These are phyloP conservation scores for Phytopythium chamaehyphon DNA, from an alignment of 352 stramenopile species.

Conservation along the genomic window DNA sequence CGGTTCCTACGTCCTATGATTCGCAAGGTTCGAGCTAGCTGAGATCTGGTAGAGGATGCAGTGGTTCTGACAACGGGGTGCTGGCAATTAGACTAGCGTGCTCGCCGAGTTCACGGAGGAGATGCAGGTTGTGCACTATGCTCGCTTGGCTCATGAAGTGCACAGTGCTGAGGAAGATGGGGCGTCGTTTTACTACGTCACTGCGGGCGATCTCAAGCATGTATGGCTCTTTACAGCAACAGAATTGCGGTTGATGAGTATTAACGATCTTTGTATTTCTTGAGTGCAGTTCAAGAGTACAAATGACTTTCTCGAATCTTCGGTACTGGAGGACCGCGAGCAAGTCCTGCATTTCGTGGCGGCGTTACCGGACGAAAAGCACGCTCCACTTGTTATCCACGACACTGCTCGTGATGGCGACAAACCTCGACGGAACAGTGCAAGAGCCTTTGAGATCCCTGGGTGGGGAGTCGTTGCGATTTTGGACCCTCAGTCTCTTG, in stretches of 20 bases:
- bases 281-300: slow-evolving; percentile 62
- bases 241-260: background rate
- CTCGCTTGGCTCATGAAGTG: slow-evolving; percentile 53
- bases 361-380: slow-evolving; percentile 37
- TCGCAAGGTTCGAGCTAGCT: slow-evolving; percentile 28
- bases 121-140: slow-evolving; percentile 66
- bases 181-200: slow-evolving; percentile 29
- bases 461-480: slow-evolving; percentile 63
- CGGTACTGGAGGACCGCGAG: slow-evolving; percentile 65
- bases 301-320: slow-evolving; percentile 67
- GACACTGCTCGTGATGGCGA: slow-evolving; percentile 1
- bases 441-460: slow-evolving; percentile 68
- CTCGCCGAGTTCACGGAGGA: slow-evolving; percentile 72
- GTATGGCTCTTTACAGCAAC: slow-evolving; percentile 20
- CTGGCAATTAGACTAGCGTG: slow-evolving; percentile 16
- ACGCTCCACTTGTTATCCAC: slow-evolving; percentile 59
- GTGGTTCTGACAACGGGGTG: background rate
- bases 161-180: slow-evolving; percentile 21
- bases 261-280: slow-evolving; percentile 1
- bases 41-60: background rate
- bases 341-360: slow-evolving; percentile 80
- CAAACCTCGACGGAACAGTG: slow-evolving; percentile 1
- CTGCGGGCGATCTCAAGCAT: slow-evolving; percentile 62
- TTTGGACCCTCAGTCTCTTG: slow-evolving; percentile 31
- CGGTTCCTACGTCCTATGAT: slow-evolving; percentile 41